Evolutionary conservation across 208 protist genomes (phyloP).

Genomic region (Leishmania lainsoni): DNA sequence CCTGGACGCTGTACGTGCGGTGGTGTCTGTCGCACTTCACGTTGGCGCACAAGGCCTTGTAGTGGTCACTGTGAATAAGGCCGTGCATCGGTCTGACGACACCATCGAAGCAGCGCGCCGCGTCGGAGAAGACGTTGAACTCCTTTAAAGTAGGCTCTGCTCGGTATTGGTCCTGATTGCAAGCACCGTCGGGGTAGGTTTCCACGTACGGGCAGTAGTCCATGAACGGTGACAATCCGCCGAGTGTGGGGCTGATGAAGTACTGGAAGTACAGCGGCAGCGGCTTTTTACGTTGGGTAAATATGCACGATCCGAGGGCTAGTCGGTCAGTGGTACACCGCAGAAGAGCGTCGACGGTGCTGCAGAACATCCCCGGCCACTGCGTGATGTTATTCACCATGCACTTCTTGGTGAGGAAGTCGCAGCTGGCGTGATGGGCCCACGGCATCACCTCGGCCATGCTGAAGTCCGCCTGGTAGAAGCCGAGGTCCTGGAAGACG

Average conservation of each 20-base stretch:
- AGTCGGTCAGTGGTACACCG: neutral
- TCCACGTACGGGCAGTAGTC: neutral
- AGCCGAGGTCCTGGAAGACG: conserved; percentile 75
- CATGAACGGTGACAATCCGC: neutral
- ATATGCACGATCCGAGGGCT: no score
- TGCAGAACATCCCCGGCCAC: conserved; percentile 62
- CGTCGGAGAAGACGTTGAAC: conserved; percentile 6
- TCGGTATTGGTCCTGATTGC: neutral
- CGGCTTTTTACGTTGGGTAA: no score
- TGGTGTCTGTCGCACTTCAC: neutral
- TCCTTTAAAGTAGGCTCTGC: no score
- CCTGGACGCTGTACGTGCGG: neutral
- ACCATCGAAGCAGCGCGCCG: conserved; percentile 4
- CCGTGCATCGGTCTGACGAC: neutral
- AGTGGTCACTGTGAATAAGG: no score
- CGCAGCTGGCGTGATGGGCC: conserved; percentile 66
- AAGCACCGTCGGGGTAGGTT: neutral
- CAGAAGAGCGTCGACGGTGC: no score
- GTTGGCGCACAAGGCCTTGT: conserved; percentile 2
- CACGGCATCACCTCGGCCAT: conserved; percentile 71
- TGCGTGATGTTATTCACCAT: conserved; percentile 33
- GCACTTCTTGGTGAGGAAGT: conserved; percentile 49
- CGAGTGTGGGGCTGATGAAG: conserved; percentile 39
- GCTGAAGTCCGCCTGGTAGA: conserved; percentile 69
- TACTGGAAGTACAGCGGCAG: conserved; percentile 37